Evolutionary conservation across 2,329 filamentous ascomycete species (phyloP).

Genomic region (Plectosphaerella plurivora): DNA sequence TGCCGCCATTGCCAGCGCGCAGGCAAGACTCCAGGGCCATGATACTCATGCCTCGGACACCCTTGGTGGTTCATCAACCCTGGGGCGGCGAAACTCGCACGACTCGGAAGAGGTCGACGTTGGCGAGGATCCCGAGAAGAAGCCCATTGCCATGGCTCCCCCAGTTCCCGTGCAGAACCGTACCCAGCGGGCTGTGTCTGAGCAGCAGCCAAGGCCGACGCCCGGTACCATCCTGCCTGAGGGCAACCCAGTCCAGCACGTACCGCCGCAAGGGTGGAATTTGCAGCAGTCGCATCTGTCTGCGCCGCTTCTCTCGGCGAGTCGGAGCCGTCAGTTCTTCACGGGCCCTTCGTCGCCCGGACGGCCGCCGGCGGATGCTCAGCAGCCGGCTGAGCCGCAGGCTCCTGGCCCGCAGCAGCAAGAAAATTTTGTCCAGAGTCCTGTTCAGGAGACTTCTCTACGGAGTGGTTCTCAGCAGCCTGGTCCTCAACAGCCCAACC

Average conservation of each 20-base stretch:
- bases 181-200: no score
- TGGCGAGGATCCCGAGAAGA: slow-evolving; percentile 2
- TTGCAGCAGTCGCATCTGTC: slow-evolving; percentile 50
- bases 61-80: background rate
- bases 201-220: no score
- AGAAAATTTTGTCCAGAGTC: background rate
- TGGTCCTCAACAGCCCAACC: background rate
- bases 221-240: background rate
- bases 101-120: slow-evolving; percentile 1
- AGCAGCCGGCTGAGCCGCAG: slow-evolving; percentile 12
- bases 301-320: slow-evolving; percentile 37
- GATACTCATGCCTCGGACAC: background rate
- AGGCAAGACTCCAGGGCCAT: background rate
- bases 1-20: background rate
- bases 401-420: background rate
- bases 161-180: background rate
- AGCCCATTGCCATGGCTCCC: background rate
- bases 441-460: background rate
- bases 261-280: slow-evolving; percentile 46
- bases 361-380: slow-evolving; percentile 21
- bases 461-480: background rate
- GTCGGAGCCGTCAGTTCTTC: slow-evolving; percentile 8
- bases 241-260: slow-evolving; percentile 32
- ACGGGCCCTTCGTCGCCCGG: slow-evolving; percentile 21
- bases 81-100: background rate